Percentiles rank a stretch among this genome's conserved stretches.
phyloP scores from a whole-genome alignment of 176 grass and related monocot genomes.

The Cenchrus fungigraminus region DNA sequence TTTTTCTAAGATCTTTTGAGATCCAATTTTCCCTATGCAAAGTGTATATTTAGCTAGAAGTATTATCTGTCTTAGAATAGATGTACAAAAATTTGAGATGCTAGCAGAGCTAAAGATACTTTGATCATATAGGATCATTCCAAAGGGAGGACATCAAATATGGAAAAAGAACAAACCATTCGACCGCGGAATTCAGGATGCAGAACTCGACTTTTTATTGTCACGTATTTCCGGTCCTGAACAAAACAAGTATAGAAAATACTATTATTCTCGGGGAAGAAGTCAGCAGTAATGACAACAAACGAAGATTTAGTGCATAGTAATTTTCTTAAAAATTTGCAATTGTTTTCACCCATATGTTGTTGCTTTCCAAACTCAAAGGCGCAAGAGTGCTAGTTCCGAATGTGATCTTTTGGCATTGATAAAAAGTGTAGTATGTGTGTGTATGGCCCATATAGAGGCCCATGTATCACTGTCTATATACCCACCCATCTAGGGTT shows the following conservation, averaged over 20 bases:
- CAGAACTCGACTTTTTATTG: conserved; percentile 66
- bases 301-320: background rate
- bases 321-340: background rate
- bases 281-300: background rate
- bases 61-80: no score
- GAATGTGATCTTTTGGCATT: background rate
- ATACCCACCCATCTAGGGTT: no score
- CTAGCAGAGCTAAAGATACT: no score
- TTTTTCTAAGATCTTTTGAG: no score
- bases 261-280: conserved; percentile 41
- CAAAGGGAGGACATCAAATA: conserved; percentile 11
- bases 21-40: no score
- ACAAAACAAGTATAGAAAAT: conserved; percentile 41
- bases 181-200: conserved; percentile 94
- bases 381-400: background rate
- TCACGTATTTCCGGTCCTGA: conserved; percentile 89
- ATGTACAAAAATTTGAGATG: no score
- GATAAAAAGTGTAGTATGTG: no score
- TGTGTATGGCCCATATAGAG: no score
- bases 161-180: conserved; percentile 70
- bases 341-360: background rate
- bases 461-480: no score
- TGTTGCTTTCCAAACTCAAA: background rate
- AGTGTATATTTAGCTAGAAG: no score
- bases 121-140: background rate